These are phyloP conservation scores for Carex kokanica DNA, from an alignment of 176 grass and related monocot species.

Conservation along the genomic window DNA sequence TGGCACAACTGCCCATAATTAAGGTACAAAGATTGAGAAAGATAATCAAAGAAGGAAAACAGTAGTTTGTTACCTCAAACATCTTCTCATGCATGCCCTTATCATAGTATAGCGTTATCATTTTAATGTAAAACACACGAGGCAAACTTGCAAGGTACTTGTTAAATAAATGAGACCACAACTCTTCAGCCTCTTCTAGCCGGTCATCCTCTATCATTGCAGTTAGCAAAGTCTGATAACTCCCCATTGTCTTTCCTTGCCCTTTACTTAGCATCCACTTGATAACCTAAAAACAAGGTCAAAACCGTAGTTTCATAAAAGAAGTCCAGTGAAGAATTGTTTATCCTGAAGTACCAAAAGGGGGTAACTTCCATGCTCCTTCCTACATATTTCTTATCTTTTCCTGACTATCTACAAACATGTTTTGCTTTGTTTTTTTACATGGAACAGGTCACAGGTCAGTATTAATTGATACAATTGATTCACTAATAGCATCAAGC, in stretches of 20 bases:
- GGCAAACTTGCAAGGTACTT: constrained; percentile 85
- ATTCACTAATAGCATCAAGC: not conserved
- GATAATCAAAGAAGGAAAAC: constrained; percentile 20
- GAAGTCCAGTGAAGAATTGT: not conserved
- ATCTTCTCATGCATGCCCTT: constrained; percentile 65
- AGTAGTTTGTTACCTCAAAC: constrained; percentile 73
- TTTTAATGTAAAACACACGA: constrained; percentile 81
- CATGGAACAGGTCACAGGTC: not conserved
- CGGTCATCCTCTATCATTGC: constrained; percentile 75
- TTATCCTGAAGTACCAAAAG: not conserved
- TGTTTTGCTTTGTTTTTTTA: not conserved
- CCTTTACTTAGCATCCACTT: constrained; percentile 99
- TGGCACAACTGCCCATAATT: not conserved
- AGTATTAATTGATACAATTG: not conserved
- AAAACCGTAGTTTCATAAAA: not conserved
- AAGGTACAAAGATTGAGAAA: not conserved
- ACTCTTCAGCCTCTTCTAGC: constrained; percentile 81
- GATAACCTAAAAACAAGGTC: constrained; percentile 53
- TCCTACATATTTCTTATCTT: not conserved
- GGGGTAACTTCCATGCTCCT: not conserved
- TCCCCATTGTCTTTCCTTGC: constrained; percentile 98
- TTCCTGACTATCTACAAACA: not conserved
- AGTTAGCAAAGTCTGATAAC: constrained; percentile 83
- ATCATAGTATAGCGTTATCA: constrained; percentile 60
- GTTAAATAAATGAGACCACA: constrained; percentile 72